A percentile compares a stretch with the other conserved stretches of the same genome.
Evolutionary conservation across 164 flowering plant genomes (phyloP).

Genomic region (Akebia trifoliata): DNA sequence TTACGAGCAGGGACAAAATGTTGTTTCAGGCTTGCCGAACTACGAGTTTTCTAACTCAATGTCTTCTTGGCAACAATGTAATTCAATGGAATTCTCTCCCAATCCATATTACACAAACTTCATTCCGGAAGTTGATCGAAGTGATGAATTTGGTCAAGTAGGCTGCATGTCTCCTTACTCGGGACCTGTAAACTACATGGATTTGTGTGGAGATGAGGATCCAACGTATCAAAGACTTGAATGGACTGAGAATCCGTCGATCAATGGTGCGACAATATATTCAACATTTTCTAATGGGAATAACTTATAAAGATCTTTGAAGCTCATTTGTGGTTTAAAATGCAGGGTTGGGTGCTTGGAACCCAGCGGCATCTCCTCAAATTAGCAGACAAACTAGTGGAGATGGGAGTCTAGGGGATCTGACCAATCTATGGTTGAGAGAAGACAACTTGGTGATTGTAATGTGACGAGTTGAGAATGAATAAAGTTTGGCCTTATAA

Average conservation of each 20-base stretch:
- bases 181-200: conserved; percentile 33
- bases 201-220: conserved; percentile 35
- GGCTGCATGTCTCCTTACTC: conserved; percentile 46
- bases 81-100: conserved; percentile 29
- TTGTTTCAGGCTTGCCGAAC: conserved; percentile 20
- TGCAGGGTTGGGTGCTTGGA: conserved; percentile 34
- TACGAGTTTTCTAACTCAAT: conserved; percentile 24
- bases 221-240: conserved; percentile 37
- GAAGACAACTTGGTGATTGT: conserved; percentile 31
- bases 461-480: conserved; percentile 11
- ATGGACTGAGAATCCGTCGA: conserved; percentile 22
- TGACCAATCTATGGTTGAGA: conserved; percentile 24
- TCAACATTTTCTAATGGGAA: conserved; percentile 6
- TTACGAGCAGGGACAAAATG: conserved; percentile 27
- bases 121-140: conserved; percentile 36
- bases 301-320: conserved; percentile 8
- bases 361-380: conserved; percentile 17
- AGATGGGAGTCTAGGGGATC: conserved; percentile 30
- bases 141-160: conserved; percentile 30
- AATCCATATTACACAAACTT: conserved; percentile 48
- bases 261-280: conserved; percentile 20
- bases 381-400: conserved; percentile 37
- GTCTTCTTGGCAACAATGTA: conserved; percentile 33
- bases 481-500: conserved; percentile 1
- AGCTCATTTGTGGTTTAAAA: conserved; percentile 19